A percentile compares a stretch with the other conserved stretches of the same genome.
These are phyloP conservation scores for Tirmania nivea DNA, from an alignment of 495 filamentous ascomycete species.

Conservation along the genomic window DNA sequence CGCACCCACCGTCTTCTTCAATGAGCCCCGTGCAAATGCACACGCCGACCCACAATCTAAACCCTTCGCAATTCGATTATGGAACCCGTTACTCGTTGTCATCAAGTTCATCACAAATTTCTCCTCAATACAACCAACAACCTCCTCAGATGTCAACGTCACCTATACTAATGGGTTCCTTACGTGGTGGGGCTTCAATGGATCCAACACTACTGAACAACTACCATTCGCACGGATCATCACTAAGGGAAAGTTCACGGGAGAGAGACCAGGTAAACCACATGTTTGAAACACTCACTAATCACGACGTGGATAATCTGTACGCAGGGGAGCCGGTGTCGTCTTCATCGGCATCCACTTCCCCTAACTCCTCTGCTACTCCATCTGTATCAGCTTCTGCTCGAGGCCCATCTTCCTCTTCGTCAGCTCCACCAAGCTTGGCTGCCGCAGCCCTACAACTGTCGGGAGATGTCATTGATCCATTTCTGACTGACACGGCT, in stretches of 20 bases:
- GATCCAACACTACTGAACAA: not conserved
- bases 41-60: slow-evolving; percentile 9
- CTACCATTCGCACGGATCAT: not conserved
- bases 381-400: not conserved
- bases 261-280: slow-evolving; percentile 5
- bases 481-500: not conserved
- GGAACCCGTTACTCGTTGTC: slow-evolving; percentile 8
- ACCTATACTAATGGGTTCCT: not conserved
- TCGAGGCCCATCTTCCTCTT: not conserved
- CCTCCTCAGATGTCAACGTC: not conserved
- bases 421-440: not conserved
- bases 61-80: slow-evolving; percentile 15
- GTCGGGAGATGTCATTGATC: not conserved
- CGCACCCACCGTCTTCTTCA: slow-evolving; percentile 1
- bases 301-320: slow-evolving; percentile 7
- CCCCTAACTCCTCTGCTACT: not conserved
- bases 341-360: not conserved
- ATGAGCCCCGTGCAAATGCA: not conserved
- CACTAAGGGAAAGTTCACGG: not conserved
- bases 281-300: slow-evolving; percentile 18
- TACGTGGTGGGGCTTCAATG: not conserved
- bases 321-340: not conserved
- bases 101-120: slow-evolving; percentile 7
- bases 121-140: slow-evolving; percentile 12
- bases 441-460: not conserved